A percentile compares a stretch with the other conserved stretches of the same genome.
Evolutionary conservation across 2,329 filamentous ascomycete genomes (phyloP).

Genomic region (Colletotrichum incanum): DNA sequence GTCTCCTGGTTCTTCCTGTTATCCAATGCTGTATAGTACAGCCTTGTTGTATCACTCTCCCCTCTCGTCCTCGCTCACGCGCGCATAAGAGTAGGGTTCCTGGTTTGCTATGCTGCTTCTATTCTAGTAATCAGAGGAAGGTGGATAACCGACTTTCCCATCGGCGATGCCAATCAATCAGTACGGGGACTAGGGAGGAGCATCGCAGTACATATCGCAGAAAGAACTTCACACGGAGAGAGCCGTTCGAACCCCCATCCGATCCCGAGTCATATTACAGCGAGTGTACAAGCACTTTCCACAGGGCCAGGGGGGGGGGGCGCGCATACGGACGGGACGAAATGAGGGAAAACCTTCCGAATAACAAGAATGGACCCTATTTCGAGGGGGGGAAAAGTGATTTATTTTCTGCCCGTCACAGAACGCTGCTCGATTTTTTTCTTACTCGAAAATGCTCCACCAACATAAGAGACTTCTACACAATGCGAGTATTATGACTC

Average conservation of each 20-base stretch:
- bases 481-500: constrained; percentile 43
- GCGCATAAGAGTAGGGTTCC: neutral
- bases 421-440: constrained; percentile 7
- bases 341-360: neutral
- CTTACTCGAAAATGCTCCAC: constrained; percentile 19
- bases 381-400: neutral
- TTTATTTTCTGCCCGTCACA: constrained; percentile 9
- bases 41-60: neutral
- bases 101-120: neutral
- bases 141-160: neutral
- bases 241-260: neutral
- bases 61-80: neutral
- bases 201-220: neutral
- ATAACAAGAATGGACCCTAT: neutral
- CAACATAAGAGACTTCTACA: constrained; percentile 11
- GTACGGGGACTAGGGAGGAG: neutral
- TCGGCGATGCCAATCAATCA: constrained; percentile 7
- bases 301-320: neutral
- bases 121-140: neutral
- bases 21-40: neutral
- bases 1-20: too few relatives aligned
- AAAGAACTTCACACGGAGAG: neutral
- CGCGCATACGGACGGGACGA: neutral
- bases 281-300: neutral
- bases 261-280: constrained; percentile 10